phyloP scores from a whole-genome alignment of 1,284 basidiomycete genomes.

The Trichosporon faecale region DNA sequence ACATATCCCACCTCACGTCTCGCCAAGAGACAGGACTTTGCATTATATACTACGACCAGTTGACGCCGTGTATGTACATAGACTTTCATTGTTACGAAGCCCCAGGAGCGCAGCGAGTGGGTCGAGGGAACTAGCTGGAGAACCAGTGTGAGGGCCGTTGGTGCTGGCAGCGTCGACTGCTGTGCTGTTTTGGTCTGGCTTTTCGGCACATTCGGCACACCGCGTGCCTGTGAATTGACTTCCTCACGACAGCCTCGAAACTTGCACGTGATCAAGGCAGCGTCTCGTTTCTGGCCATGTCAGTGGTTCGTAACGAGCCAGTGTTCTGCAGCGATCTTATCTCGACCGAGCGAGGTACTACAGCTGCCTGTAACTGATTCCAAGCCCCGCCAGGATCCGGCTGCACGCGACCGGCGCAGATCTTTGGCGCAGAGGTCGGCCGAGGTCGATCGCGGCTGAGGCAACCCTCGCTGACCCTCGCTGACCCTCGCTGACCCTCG shows the following conservation, averaged over 20 bases:
- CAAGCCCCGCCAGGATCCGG: too few relatives aligned
- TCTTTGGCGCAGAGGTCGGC: background rate
- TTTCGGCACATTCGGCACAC: background rate
- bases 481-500: background rate
- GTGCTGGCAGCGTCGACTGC: too few relatives aligned
- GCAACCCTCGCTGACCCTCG: too few relatives aligned
- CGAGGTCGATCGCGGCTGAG: too few relatives aligned
- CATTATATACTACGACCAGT: slow-evolving; percentile 2
- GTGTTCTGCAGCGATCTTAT: background rate
- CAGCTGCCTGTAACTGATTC: background rate
- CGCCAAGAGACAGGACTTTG: background rate
- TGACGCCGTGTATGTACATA: slow-evolving; percentile 11
- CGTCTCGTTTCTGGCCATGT: too few relatives aligned
- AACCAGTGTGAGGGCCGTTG: too few relatives aligned
- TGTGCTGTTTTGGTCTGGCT: background rate
- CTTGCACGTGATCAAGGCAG: too few relatives aligned
- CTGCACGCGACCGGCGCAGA: background rate
- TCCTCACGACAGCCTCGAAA: background rate
- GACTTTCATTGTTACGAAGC: background rate
- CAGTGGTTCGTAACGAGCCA: too few relatives aligned
- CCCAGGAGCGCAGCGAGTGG: too few relatives aligned
- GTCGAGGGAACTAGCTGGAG: too few relatives aligned
- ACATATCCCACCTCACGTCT: background rate
- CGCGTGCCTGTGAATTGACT: too few relatives aligned
- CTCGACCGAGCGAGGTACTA: background rate